phyloP scores from a whole-genome alignment of 148 eudicot species.

The Chenopodium formosanum region DNA sequence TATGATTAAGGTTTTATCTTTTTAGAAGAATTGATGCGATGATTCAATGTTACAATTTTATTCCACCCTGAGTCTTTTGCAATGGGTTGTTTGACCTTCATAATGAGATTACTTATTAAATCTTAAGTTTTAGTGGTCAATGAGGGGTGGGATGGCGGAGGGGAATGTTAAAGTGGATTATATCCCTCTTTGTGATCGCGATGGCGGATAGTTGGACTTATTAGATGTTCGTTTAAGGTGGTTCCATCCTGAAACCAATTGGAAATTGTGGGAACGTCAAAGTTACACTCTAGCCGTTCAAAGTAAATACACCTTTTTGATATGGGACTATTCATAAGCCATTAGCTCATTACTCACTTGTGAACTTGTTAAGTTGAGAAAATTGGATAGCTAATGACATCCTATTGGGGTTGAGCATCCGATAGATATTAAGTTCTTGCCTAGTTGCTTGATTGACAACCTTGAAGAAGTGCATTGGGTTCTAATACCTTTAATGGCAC shows the following conservation, averaged over 20 bases:
- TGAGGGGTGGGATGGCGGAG: not conserved
- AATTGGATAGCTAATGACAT: not conserved
- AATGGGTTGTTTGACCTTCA: not conserved
- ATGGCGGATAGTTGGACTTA: not conserved
- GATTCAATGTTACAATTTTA: not conserved
- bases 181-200: not conserved
- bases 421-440: not conserved
- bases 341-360: not conserved
- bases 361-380: too few relatives aligned
- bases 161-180: not conserved
- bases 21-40: not conserved
- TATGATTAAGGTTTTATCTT: not conserved
- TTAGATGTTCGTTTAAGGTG: not conserved
- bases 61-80: not conserved
- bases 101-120: not conserved
- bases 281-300: not conserved
- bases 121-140: not conserved
- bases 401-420: not conserved
- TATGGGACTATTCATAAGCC: not conserved
- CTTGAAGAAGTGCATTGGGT: too few relatives aligned
- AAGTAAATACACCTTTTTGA: not conserved
- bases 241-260: not conserved
- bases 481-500: too few relatives aligned
- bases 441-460: not conserved
- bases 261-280: not conserved